phyloP scores from a whole-genome alignment of 441 rosid genomes.

The Viola pubescens region DNA sequence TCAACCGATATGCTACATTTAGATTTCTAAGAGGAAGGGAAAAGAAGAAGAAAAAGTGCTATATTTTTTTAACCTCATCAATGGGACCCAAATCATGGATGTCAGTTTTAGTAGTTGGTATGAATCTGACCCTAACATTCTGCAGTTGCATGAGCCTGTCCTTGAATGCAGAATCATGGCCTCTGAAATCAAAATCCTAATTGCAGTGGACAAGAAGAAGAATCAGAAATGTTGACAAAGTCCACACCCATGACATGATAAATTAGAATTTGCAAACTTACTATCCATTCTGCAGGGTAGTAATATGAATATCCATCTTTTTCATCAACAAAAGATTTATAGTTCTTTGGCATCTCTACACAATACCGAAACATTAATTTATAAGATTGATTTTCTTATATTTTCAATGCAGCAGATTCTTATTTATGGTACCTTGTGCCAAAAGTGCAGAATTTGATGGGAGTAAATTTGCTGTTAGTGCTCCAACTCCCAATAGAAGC shows the following conservation, averaged over 20 bases:
- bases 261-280: constrained; percentile 26
- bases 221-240: background rate
- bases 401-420: background rate
- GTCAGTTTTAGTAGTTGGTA: constrained; percentile 63
- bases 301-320: constrained; percentile 72
- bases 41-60: background rate
- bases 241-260: background rate
- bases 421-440: constrained; percentile 53
- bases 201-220: constrained; percentile 2
- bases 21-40: background rate
- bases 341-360: constrained; percentile 59
- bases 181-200: constrained; percentile 79
- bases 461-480: constrained; percentile 38
- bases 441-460: constrained; percentile 37
- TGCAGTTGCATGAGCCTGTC: constrained; percentile 70
- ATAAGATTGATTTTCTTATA: too few species aligned
- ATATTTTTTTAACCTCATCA: constrained; percentile 45
- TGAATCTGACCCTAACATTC: constrained; percentile 76
- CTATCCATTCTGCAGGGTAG: constrained; percentile 92
- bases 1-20: too few species aligned
- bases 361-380: constrained; percentile 3
- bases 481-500: constrained; percentile 55
- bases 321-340: constrained; percentile 56
- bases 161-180: constrained; percentile 88
- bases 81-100: constrained; percentile 68